Percentiles rank a stretch among this genome's conserved stretches.
Conservation (phyloP, 2,329 filamentous ascomycete species). For the Diaporthe humulicola region DNA sequence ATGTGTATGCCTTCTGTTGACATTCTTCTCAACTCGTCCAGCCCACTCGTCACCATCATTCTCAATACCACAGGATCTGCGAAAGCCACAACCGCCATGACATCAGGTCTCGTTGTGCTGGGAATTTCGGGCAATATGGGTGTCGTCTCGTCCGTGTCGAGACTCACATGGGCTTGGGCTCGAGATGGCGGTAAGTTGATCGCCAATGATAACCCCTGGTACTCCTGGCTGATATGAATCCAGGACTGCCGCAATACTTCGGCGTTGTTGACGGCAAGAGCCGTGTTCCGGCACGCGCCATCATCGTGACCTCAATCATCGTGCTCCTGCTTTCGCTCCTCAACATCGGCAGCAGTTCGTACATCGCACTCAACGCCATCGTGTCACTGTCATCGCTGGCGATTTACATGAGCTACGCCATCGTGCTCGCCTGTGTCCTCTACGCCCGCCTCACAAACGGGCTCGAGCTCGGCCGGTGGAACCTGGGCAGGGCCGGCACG, state of each 20-base stretch:
- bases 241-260: conserved; percentile 41
- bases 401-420: conserved; percentile 41
- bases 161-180: conserved; percentile 63
- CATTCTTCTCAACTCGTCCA: conserved; percentile 48
- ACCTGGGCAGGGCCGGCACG: conserved; percentile 33
- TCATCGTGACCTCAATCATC: conserved; percentile 50
- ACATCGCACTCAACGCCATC: conserved; percentile 54
- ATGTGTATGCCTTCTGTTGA: conserved; percentile 56
- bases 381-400: conserved; percentile 51
- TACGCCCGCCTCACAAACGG: conserved; percentile 27
- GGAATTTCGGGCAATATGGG: conserved; percentile 55
- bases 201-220: accelerated
- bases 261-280: conserved; percentile 46
- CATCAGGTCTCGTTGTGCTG: conserved; percentile 53
- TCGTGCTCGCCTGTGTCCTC: conserved; percentile 41
- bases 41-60: conserved; percentile 59
- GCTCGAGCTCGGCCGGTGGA: conserved; percentile 35
- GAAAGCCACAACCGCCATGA: conserved; percentile 55
- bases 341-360: conserved; percentile 54
- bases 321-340: conserved; percentile 52
- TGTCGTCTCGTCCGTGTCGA: conserved; percentile 60
- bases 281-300: conserved; percentile 53
- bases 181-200: conserved; percentile 54
- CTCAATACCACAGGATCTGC: conserved; percentile 55
- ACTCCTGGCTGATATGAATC: background rate